Evolutionary conservation across 306 rosid genomes (phyloP).

Genomic region (Comarum palustre): DNA sequence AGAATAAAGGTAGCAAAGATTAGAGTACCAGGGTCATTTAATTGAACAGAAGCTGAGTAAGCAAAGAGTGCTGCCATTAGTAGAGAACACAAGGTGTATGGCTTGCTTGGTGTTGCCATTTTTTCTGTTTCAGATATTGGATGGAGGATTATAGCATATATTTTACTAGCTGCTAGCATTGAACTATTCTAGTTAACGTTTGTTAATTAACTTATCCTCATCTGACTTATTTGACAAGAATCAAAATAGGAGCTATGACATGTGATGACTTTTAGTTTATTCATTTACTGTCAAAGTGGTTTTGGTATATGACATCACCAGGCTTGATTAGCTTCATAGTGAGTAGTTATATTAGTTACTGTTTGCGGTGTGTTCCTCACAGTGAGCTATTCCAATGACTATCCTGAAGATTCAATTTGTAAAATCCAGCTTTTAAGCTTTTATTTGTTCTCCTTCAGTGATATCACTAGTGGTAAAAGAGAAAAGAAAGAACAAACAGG

Average conservation of each 20-base stretch:
- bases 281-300: background rate
- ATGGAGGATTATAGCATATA: constrained; percentile 2
- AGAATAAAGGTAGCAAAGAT: constrained; percentile 6
- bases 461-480: background rate
- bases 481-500: background rate
- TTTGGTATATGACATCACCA: background rate
- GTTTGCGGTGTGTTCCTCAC: background rate
- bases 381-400: background rate
- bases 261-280: background rate
- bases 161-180: background rate
- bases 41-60: constrained; percentile 64
- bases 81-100: constrained; percentile 38
- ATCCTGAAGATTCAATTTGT: background rate
- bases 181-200: constrained; percentile 27
- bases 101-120: constrained; percentile 42
- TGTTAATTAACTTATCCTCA: background rate
- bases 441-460: background rate
- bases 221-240: background rate
- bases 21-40: constrained; percentile 53
- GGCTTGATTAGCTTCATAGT: background rate
- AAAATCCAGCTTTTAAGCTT: background rate
- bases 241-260: background rate
- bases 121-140: constrained; percentile 19
- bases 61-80: constrained; percentile 59
- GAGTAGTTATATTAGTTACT: background rate